These are phyloP conservation scores for Closterium sp. DNA, from an alignment of 139 green algal species.

Conservation along the genomic window DNA sequence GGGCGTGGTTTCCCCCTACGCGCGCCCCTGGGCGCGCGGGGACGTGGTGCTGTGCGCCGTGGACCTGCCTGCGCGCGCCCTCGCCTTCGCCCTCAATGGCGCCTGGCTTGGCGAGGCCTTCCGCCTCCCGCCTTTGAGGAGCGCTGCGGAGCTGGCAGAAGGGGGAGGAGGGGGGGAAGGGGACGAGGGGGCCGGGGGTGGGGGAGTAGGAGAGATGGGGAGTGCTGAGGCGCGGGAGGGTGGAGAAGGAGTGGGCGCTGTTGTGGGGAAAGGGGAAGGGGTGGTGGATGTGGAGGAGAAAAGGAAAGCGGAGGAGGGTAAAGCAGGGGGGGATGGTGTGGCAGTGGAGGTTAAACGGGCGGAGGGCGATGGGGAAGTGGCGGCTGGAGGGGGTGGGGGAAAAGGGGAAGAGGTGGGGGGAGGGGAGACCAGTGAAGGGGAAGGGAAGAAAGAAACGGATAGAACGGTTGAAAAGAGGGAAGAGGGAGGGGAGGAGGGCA, in stretches of 20 bases:
- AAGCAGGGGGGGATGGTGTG: background rate
- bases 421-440: background rate
- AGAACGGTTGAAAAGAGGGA: background rate
- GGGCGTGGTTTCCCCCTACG: no score
- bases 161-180: background rate
- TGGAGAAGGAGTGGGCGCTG: background rate
- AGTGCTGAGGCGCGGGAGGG: background rate
- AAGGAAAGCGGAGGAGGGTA: background rate
- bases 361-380: background rate
- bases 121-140: background rate
- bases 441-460: background rate
- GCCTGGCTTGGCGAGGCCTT: conserved; percentile 6
- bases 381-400: background rate
- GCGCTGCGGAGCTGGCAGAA: no score
- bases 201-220: background rate
- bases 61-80: conserved; percentile 6
- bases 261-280: background rate
- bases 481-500: background rate
- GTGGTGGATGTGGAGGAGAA: background rate
- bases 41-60: conserved; percentile 47
- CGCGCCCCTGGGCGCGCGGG: conserved; percentile 1
- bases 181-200: background rate
- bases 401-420: background rate
- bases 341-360: background rate
- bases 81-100: conserved; percentile 37